A percentile compares a stretch with the other conserved stretches of the same genome.
Evolutionary conservation across 495 filamentous ascomycete genomes (phyloP).

Genomic region (Talaromyces nanjingensis): DNA sequence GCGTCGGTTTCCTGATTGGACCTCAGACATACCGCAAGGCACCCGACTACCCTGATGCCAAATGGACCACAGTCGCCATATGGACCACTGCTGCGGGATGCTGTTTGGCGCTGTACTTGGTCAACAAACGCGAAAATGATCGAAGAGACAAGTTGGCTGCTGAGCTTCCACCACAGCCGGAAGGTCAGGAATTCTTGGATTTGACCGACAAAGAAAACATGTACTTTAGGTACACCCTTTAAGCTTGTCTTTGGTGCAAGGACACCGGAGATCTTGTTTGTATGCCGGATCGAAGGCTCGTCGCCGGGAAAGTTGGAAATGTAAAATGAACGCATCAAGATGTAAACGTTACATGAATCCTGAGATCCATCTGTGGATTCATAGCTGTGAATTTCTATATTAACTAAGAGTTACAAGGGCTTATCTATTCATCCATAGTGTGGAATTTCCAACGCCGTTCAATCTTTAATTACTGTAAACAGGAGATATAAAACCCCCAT

Average conservation of each 20-base stretch:
- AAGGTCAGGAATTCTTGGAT: not conserved
- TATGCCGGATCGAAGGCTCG: no score
- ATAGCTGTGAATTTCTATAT: no score
- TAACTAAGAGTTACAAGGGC: no score
- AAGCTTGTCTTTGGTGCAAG: not conserved
- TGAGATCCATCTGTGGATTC: no score
- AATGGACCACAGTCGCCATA: not conserved
- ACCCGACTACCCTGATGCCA: not conserved
- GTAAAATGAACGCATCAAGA: no score
- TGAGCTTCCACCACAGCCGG: not conserved
- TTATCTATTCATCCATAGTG: no score
- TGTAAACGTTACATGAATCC: no score
- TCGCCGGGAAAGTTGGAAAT: no score
- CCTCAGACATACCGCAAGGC: not conserved
- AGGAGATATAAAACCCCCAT: not conserved
- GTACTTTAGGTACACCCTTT: not conserved
- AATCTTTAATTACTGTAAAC: no score
- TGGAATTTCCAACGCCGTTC: no score
- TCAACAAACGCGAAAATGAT: not conserved
- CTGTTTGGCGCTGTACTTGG: not conserved
- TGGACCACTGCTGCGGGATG: not conserved
- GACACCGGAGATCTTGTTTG: no score
- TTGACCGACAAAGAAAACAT: not conserved
- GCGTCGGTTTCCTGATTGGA: constrained; percentile 10
- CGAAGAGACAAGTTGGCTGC: not conserved